phyloP scores from a whole-genome alignment of 305 asterid species.

The Solanum hybrid region DNA sequence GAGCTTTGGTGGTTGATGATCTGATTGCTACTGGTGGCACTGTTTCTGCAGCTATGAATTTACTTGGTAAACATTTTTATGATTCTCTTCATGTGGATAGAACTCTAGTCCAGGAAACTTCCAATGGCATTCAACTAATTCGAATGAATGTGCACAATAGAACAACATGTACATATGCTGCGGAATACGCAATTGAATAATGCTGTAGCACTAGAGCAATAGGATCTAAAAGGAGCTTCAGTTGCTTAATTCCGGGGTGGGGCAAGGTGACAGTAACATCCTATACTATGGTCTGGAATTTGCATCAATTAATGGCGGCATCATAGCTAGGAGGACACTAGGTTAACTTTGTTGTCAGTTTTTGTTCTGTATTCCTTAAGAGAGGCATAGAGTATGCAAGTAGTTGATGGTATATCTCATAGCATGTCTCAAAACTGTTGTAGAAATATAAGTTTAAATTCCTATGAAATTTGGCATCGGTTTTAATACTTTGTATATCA shows the following conservation, averaged over 20 bases:
- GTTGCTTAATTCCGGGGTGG: neutral
- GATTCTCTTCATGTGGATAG: neutral
- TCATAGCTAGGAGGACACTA: neutral
- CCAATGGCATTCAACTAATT: neutral
- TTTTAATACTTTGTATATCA: neutral
- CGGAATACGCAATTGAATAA: neutral
- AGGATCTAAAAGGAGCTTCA: neutral
- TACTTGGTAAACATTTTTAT: slow-evolving; percentile 39
- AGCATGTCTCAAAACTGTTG: neutral
- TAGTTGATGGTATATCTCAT: neutral
- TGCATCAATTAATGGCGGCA: neutral
- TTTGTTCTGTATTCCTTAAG: neutral
- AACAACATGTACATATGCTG: neutral
- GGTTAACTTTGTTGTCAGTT: neutral
- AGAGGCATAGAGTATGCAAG: neutral
- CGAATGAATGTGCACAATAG: neutral
- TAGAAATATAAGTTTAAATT: neutral
- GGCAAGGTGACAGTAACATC: neutral
- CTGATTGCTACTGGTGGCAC: slow-evolving; percentile 88
- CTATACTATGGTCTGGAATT: neutral
- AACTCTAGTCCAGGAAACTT: neutral
- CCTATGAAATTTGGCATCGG: neutral
- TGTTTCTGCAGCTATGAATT: slow-evolving; percentile 66
- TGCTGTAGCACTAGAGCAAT: neutral
- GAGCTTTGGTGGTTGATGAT: slow-evolving; percentile 72